Conservation (phyloP, 495 filamentous ascomycete genomes). For the Lophiostoma macrostomum region DNA sequence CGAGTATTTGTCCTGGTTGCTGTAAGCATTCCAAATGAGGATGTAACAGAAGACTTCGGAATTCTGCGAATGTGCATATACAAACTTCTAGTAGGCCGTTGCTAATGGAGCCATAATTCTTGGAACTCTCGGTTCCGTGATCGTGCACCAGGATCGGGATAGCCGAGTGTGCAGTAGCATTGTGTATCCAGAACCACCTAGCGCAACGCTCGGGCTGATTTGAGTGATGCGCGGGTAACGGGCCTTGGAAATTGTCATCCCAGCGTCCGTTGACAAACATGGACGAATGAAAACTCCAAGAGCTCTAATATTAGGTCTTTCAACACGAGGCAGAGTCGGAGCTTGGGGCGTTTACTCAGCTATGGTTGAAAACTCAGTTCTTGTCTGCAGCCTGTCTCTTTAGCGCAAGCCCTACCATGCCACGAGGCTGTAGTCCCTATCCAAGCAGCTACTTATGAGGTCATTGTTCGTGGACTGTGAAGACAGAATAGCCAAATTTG, state of each 20-base stretch:
- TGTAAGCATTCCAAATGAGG: no score
- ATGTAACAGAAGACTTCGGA: no score
- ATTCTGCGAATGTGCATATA: no score
- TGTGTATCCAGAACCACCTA: not conserved
- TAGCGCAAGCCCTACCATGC: no score
- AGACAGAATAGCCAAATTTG: slow-evolving; percentile 15
- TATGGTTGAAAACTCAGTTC: slow-evolving; percentile 14
- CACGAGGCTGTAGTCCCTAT: no score
- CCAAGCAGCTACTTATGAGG: no score
- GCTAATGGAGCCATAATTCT: no score
- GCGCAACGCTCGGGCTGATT: slow-evolving; percentile 9
- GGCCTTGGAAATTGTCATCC: slow-evolving; percentile 7
- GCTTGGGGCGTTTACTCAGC: slow-evolving; percentile 26
- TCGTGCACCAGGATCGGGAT: not conserved
- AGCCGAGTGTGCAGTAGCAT: not conserved
- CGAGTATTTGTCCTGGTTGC: no score
- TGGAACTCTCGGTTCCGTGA: no score
- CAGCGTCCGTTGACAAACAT: slow-evolving; percentile 1
- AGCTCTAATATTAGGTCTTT: slow-evolving; percentile 28
- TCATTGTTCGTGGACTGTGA: slow-evolving; percentile 11
- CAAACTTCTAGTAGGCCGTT: no score
- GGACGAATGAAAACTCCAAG: slow-evolving; percentile 15
- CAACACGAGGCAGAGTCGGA: slow-evolving; percentile 10
- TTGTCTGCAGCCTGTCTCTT: slow-evolving; percentile 3
- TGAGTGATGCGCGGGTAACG: slow-evolving; percentile 3